A percentile compares a stretch with the other conserved stretches of the same genome.
These are phyloP conservation scores for Cornus controversa DNA, from an alignment of 148 eudicot species.

Conservation along the genomic window DNA sequence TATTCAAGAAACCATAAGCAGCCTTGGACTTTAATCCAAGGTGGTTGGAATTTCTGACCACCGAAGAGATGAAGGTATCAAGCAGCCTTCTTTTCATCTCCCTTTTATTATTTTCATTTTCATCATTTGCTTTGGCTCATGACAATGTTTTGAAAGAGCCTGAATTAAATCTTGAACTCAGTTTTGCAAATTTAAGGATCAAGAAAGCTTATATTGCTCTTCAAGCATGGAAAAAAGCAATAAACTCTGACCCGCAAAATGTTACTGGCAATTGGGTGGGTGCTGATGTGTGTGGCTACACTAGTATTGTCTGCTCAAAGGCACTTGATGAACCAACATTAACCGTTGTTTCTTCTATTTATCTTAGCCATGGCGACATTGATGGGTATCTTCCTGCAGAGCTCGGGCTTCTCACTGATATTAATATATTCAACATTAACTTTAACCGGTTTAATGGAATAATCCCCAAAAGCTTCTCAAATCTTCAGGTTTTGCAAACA, in stretches of 20 bases:
- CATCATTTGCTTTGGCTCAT: neutral
- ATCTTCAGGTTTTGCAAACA: conserved; percentile 38
- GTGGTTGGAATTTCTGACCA: neutral
- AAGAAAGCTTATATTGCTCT: conserved; percentile 60
- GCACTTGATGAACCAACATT: conserved; percentile 51
- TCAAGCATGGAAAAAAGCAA: conserved; percentile 58
- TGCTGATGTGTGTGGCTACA: conserved; percentile 62
- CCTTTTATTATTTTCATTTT: conserved; percentile 11
- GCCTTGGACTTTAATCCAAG: conserved; percentile 22
- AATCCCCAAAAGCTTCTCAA: conserved; percentile 48
- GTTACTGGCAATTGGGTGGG: conserved; percentile 62
- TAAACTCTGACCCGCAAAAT: conserved; percentile 57
- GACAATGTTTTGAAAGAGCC: neutral
- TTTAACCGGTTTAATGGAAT: conserved; percentile 72
- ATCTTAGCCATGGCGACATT: conserved; percentile 60
- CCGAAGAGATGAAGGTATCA: conserved; percentile 16
- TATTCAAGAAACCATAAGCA: conserved; percentile 23
- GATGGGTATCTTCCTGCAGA: conserved; percentile 69
- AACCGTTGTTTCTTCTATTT: conserved; percentile 66
- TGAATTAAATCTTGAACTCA: conserved; percentile 7
- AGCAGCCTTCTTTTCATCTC: conserved; percentile 31
- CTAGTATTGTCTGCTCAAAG: conserved; percentile 45
- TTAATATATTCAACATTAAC: conserved; percentile 58
- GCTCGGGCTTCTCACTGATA: conserved; percentile 56
- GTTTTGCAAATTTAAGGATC: conserved; percentile 52